Conservation (phyloP, 139 green algal species). For the Mesotaenium endlicherianum region DNA sequence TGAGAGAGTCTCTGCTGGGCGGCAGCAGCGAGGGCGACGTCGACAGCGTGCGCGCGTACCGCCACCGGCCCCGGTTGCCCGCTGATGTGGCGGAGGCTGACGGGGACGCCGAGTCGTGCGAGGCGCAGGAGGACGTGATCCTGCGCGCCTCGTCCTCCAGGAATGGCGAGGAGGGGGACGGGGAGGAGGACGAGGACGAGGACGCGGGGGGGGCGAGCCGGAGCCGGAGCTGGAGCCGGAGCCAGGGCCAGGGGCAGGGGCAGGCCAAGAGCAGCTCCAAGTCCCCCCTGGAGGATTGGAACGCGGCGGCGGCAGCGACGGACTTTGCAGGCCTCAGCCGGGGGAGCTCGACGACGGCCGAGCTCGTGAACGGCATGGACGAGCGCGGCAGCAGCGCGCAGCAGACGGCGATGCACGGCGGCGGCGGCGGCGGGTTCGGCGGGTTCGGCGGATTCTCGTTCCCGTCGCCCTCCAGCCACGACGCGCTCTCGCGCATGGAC, state of each 20-base stretch:
- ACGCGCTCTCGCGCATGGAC: constrained; percentile 15
- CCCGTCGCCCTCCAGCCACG: constrained; percentile 13
- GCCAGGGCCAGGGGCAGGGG: too few relatives aligned
- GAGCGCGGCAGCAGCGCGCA: neutral
- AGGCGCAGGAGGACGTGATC: neutral
- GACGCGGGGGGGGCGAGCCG: constrained; percentile 9
- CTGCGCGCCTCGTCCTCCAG: neutral
- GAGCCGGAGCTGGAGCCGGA: too few relatives aligned
- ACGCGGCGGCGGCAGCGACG: neutral
- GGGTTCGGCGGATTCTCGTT: constrained; percentile 44
- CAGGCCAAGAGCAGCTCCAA: too few relatives aligned
- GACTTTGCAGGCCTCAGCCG: neutral
- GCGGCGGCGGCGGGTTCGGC: constrained; percentile 20
- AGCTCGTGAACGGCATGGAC: too few relatives aligned
- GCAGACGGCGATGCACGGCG: neutral
- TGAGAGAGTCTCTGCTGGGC: neutral
- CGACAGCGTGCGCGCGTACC: neutral
- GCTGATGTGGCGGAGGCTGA: neutral
- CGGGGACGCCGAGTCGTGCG: neutral
- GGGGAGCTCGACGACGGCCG: neutral
- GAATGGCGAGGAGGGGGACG: constrained; percentile 22
- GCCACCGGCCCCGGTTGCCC: neutral
- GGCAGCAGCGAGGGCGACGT: neutral
- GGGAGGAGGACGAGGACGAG: constrained; percentile 12
- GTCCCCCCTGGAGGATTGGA: neutral